Conservation (phyloP, 352 stramenopile species). For the Saprolegnia parasitica region DNA sequence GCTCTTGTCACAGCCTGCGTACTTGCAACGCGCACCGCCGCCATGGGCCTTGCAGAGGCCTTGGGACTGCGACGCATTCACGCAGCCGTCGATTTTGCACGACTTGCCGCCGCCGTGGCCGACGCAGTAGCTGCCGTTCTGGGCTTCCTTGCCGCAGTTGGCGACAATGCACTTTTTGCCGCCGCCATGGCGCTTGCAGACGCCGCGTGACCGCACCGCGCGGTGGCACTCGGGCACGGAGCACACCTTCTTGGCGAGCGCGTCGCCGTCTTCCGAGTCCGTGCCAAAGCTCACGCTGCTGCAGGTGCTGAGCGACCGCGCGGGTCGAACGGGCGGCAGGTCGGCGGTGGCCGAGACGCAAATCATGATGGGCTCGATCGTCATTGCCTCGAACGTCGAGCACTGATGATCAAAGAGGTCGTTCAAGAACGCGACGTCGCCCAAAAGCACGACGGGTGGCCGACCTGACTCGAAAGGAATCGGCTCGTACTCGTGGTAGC, state of each 20-base stretch:
- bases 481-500: too few species aligned
- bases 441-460: neutral
- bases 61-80: conserved; percentile 79
- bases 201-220: conserved; percentile 74
- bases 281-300: neutral
- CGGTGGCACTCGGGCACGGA: conserved; percentile 41
- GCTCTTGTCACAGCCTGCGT: conserved; percentile 75
- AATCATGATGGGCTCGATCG: neutral
- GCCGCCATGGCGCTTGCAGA: conserved; percentile 80
- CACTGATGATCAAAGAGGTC: neutral
- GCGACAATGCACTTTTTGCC: conserved; percentile 80
- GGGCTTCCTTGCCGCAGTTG: conserved; percentile 79
- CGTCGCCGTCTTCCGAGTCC: neutral
- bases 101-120: conserved; percentile 83
- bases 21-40: conserved; percentile 81
- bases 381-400: neutral
- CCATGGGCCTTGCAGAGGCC: conserved; percentile 81
- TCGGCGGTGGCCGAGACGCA: neutral
- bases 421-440: neutral
- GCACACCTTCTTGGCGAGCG: neutral
- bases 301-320: neutral
- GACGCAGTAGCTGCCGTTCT: conserved; percentile 85
- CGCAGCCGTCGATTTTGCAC: conserved; percentile 74
- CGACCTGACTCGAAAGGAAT: neutral
- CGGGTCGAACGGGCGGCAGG: neutral